Evolutionary conservation across 164 flowering plant genomes (phyloP), one percentile per base, ranked within the genome.

Genomic region (Tetrastigma voinierianum): DNA sequence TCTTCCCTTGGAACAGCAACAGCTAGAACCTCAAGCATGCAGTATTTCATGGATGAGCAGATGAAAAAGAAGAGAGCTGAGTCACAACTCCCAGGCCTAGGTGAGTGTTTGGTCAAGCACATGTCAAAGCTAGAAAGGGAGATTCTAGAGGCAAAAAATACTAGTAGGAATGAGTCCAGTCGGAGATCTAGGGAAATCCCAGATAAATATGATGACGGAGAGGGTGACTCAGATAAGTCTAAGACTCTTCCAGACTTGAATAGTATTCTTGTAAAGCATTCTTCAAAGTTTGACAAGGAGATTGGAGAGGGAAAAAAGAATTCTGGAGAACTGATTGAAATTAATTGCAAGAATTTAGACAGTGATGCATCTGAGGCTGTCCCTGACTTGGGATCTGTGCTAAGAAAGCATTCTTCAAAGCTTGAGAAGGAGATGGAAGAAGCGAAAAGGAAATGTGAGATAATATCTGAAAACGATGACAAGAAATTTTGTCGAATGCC

Each of bases 51-150:
- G 55, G 70, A 67, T 67, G 72, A 62, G 57, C 70, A 67, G 61
- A n/a, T 18, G 32, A 74, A 74, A 56, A 75, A 47, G 67, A 79
- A 80, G 62, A 81, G 72, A 67, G 74, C 59, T 49, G 82, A 71
- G 21, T 23, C 80, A 17, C 86, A 85, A 73, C 74, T 90, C 64
- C 96, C 96, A 10, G 82, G 96, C 72, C 78, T 92, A 43, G 97
- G 89, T 70, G 89, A 90, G 74, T 84, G 84, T 73, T 70, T 95
- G 76, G 97, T 92, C 59, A 95, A 89, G 84, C 93, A 83, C 72
- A 66, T 88, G 80, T 79, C 97, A 3, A 91, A 78, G 70, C 91
- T 91, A 11, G 97, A 94, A 77, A 86, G 70, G 76, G 98, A 91
- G 78, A 89, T 91, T 13, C 81, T 72, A 68, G 95, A 94, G 75